Conservation (phyloP, 306 rosid species). For the Dryas drummondii region DNA sequence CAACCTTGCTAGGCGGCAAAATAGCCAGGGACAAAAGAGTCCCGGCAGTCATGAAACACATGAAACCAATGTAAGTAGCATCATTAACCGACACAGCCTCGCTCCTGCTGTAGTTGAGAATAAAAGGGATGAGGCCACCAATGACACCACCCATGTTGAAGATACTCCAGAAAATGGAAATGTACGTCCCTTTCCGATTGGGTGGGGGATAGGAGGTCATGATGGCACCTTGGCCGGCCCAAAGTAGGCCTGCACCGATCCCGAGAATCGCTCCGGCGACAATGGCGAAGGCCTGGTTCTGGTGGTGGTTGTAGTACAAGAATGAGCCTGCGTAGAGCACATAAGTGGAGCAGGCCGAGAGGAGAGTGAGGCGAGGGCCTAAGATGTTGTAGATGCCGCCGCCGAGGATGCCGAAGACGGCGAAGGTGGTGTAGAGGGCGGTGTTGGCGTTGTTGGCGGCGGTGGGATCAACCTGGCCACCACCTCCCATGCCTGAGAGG, state of each 20-base stretch:
- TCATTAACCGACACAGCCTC: constrained; percentile 68
- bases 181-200: constrained; percentile 74
- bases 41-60: constrained; percentile 75
- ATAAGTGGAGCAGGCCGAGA: constrained; percentile 72
- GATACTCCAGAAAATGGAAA: constrained; percentile 82
- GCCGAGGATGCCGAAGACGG: constrained; percentile 81
- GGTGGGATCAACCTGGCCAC: constrained; percentile 71
- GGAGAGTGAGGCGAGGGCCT: constrained; percentile 81
- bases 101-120: constrained; percentile 53
- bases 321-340: constrained; percentile 80
- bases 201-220: constrained; percentile 92
- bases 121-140: constrained; percentile 79
- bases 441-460: constrained; percentile 83
- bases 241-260: constrained; percentile 75
- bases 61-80: constrained; percentile 81
- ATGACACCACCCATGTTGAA: constrained; percentile 95
- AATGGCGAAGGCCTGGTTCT: constrained; percentile 59
- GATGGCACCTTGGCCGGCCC: constrained; percentile 91
- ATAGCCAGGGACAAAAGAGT: constrained; percentile 51
- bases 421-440: constrained; percentile 73
- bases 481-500: constrained; percentile 89
- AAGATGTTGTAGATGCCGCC: constrained; percentile 95
- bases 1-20: constrained; percentile 59
- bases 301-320: constrained; percentile 79
- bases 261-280: constrained; percentile 72